Percentiles rank a stretch among this genome's conserved stretches.
Evolutionary conservation across 257 asterid genomes (phyloP).

Genomic region (Solanum paucissectum): DNA sequence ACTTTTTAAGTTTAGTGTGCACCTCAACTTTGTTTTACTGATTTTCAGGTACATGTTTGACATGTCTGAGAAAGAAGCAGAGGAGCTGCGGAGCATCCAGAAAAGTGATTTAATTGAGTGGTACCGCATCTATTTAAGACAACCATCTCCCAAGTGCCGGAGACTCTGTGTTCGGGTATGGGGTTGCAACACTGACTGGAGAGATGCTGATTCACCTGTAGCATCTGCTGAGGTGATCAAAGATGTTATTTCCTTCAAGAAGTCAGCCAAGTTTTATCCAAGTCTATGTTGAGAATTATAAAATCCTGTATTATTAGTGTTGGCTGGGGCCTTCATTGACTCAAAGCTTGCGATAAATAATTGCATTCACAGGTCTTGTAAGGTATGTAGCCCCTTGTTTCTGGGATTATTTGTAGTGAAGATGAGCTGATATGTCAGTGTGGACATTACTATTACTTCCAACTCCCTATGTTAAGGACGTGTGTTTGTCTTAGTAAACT

Average conservation of each 20-base stretch:
- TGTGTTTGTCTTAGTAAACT: not conserved
- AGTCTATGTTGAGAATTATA: constrained; percentile 33
- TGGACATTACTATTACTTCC: not conserved
- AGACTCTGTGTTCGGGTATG: constrained; percentile 82
- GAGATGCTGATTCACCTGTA: constrained; percentile 19
- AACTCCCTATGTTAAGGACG: not conserved
- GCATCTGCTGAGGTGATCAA: constrained; percentile 41
- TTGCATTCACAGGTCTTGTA: not conserved
- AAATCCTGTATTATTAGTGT: not conserved
- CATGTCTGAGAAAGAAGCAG: constrained; percentile 67
- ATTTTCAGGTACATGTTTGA: constrained; percentile 89
- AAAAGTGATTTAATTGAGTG: constrained; percentile 63
- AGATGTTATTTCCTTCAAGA: constrained; percentile 53
- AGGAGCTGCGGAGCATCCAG: constrained; percentile 41
- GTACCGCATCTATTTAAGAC: constrained; percentile 56
- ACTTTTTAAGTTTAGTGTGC: not conserved
- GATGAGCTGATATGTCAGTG: not conserved
- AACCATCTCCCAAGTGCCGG: constrained; percentile 79
- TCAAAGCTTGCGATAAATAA: not conserved
- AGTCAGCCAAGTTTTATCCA: constrained; percentile 52
- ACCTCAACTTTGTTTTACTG: not conserved
- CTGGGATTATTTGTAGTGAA: not conserved
- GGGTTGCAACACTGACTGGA: constrained; percentile 69
- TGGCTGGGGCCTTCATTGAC: not conserved
- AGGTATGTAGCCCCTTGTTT: not conserved